Conservation (phyloP, 1,284 basidiomycete genomes). For the Phylloboletellus chloephorus region DNA sequence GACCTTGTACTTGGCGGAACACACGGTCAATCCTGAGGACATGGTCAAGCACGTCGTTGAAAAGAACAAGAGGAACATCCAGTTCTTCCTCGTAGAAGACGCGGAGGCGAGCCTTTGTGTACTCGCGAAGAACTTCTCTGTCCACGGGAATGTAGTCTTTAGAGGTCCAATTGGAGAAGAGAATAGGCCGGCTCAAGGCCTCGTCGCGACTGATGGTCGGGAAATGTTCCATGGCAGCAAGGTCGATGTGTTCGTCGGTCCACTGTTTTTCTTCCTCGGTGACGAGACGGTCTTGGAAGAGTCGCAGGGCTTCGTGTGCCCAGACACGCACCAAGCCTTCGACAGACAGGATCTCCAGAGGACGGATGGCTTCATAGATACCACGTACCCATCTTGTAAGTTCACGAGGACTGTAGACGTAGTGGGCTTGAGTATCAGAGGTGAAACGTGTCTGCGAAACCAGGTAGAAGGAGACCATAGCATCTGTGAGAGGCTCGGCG, state of each 20-base stretch:
- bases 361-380: slow-evolving; percentile 94
- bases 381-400: slow-evolving; percentile 97
- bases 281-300: slow-evolving; percentile 98
- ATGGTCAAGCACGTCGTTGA: slow-evolving; percentile 98
- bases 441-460: slow-evolving; percentile 94
- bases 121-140: slow-evolving; percentile 88
- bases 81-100: slow-evolving; percentile 98
- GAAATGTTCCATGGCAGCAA: slow-evolving; percentile 84
- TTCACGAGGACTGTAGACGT: slow-evolving; percentile 98
- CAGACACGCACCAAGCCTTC: slow-evolving; percentile 96
- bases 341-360: slow-evolving; percentile 83
- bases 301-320: slow-evolving; percentile 96
- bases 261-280: slow-evolving; percentile 86
- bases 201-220: slow-evolving; percentile 85
- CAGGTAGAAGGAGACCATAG: slow-evolving; percentile 96
- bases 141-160: slow-evolving; percentile 95
- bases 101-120: slow-evolving; percentile 91
- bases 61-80: slow-evolving; percentile 96
- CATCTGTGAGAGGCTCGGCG: slow-evolving; percentile 91
- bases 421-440: slow-evolving; percentile 94
- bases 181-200: slow-evolving; percentile 82
- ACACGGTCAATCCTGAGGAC: slow-evolving; percentile 97
- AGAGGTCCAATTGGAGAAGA: slow-evolving; percentile 99
- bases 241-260: slow-evolving; percentile 93
- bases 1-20: slow-evolving; percentile 97